Evolutionary conservation across 768 basidiomycete genomes (phyloP).

Genomic region (Rhizopogon vulgaris): DNA sequence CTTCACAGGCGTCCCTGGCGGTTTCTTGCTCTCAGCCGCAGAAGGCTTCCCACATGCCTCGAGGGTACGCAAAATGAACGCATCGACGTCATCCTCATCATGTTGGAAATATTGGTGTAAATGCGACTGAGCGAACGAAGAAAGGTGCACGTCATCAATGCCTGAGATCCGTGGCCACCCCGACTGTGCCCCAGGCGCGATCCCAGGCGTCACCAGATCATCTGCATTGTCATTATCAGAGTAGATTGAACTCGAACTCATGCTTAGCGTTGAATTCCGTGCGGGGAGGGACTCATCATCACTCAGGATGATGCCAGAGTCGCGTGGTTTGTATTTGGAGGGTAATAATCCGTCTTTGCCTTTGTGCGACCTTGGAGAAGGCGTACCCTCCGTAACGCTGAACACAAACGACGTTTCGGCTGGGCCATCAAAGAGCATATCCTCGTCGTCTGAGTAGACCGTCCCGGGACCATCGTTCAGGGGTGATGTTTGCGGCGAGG

Average conservation of each 20-base stretch:
- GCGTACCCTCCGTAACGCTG: constrained; percentile 49
- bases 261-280: constrained; percentile 37
- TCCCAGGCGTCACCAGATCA: constrained; percentile 64
- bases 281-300: constrained; percentile 59
- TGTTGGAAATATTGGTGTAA: constrained; percentile 12
- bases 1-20: constrained; percentile 82
- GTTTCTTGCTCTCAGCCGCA: constrained; percentile 44
- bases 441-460: constrained; percentile 39
- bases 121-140: neutral
- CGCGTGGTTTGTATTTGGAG: constrained; percentile 66
- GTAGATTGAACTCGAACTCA: constrained; percentile 54
- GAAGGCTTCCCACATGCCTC: constrained; percentile 49
- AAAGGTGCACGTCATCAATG: constrained; percentile 30
- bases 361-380: constrained; percentile 43
- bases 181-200: constrained; percentile 45
- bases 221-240: constrained; percentile 46
- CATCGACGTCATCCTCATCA: constrained; percentile 47
- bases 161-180: constrained; percentile 57
- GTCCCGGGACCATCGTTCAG: constrained; percentile 25
- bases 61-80: constrained; percentile 68
- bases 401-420: constrained; percentile 50
- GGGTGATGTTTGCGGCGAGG: constrained; percentile 50
- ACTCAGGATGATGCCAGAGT: constrained; percentile 57
- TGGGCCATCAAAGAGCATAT: constrained; percentile 49
- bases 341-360: constrained; percentile 33